Evolutionary conservation across 1,139 yeast genomes (phyloP).

Genomic region (Saccharomyces hybrid): DNA sequence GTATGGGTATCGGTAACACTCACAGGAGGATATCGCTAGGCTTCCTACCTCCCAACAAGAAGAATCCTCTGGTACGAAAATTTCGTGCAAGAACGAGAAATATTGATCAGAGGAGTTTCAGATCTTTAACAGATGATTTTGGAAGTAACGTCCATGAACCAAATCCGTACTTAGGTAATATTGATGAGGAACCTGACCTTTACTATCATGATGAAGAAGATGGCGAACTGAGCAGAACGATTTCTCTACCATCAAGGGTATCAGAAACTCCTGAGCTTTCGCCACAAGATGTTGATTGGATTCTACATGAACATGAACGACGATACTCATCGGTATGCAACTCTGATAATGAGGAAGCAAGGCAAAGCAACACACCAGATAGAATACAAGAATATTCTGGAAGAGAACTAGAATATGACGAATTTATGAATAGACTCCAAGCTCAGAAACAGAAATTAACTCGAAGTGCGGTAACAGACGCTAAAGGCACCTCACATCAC

Average conservation of each 20-base stretch:
- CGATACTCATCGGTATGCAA: conserved; percentile 39
- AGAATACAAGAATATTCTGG: background rate
- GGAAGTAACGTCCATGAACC: conserved; percentile 28
- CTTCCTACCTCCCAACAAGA: conserved; percentile 67
- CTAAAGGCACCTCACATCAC: conserved; percentile 14
- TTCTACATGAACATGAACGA: conserved; percentile 60
- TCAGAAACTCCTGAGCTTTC: conserved; percentile 42
- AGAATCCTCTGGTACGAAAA: conserved; percentile 48
- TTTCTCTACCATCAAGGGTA: conserved; percentile 58
- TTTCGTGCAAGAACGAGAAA: conserved; percentile 14
- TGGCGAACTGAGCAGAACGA: conserved; percentile 38
- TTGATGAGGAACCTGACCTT: conserved; percentile 36
- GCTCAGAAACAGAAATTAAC: conserved; percentile 25
- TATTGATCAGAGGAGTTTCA: conserved; percentile 56
- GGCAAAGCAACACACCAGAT: background rate
- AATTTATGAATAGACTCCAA: conserved; percentile 35
- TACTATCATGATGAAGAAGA: conserved; percentile 38
- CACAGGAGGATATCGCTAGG: conserved; percentile 41
- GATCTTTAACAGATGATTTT: conserved; percentile 38
- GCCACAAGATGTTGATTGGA: conserved; percentile 52
- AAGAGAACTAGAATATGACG: conserved; percentile 32
- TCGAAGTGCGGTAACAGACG: conserved; percentile 5
- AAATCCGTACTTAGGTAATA: conserved; percentile 32
- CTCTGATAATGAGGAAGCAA: conserved; percentile 21
- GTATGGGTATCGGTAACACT: conserved; percentile 37